Conservation (phyloP, 179 eudicot species). For the Drosera spatulata region DNA sequence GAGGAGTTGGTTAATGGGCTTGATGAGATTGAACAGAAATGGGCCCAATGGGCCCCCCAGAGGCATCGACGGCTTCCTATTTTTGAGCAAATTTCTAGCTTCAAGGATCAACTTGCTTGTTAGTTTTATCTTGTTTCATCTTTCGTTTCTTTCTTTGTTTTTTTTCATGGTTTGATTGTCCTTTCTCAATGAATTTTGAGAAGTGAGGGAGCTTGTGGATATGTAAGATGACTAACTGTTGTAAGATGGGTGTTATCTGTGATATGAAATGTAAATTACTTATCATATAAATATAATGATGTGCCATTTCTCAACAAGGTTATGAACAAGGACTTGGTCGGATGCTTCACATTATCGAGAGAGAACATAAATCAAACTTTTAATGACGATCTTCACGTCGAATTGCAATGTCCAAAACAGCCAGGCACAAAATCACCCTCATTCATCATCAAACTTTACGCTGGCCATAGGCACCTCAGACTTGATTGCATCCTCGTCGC, state of each 20-base stretch:
- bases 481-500: constrained; percentile 15
- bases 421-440: not conserved
- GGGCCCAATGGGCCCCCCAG: constrained; percentile 39
- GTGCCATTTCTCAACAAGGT: too few relatives aligned
- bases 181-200: not conserved
- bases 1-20: constrained; percentile 54
- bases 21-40: constrained; percentile 36
- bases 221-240: too few relatives aligned
- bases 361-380: too few relatives aligned
- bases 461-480: constrained; percentile 37
- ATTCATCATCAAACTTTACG: constrained; percentile 24
- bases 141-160: not conserved
- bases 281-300: too few relatives aligned
- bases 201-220: too few relatives aligned
- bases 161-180: not conserved
- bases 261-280: too few relatives aligned
- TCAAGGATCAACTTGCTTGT: constrained; percentile 78
- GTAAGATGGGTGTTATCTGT: too few relatives aligned
- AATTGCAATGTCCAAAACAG: not conserved
- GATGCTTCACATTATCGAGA: too few relatives aligned
- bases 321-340: too few relatives aligned
- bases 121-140: constrained; percentile 8
- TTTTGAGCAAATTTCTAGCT: constrained; percentile 68
- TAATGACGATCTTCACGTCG: not conserved
- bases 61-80: constrained; percentile 66